Evolutionary conservation across 768 basidiomycete genomes (phyloP).

Genomic region (Russula emetica): DNA sequence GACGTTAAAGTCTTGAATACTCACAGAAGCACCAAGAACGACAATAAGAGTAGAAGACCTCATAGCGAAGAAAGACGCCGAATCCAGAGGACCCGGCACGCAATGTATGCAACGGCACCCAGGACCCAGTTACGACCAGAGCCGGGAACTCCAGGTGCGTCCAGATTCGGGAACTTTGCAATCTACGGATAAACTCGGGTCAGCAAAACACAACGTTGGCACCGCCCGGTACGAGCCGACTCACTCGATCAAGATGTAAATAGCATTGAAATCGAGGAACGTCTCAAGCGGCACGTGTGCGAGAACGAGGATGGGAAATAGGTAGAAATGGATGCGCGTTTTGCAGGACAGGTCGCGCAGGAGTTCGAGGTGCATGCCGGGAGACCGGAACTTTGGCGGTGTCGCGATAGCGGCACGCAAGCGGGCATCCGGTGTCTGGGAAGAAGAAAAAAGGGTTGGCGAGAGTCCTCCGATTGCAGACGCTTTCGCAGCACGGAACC

Average conservation of each 20-base stretch:
- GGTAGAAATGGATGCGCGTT: conserved; percentile 44
- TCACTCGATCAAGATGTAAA: conserved; percentile 70
- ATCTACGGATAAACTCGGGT: conserved; percentile 42
- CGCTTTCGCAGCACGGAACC: conserved; percentile 52
- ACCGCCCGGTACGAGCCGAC: no score
- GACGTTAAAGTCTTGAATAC: conserved; percentile 36
- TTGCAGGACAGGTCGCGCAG: conserved; percentile 54
- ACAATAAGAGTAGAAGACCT: conserved; percentile 68
- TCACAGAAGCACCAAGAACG: conserved; percentile 76
- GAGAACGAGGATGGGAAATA: conserved; percentile 67
- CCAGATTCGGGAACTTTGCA: conserved; percentile 67
- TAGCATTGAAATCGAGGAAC: conserved; percentile 86
- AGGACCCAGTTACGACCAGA: conserved; percentile 79
- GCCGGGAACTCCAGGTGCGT: conserved; percentile 59
- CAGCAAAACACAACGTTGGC: conserved; percentile 4
- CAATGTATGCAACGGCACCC: conserved; percentile 76
- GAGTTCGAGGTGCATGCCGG: conserved; percentile 62
- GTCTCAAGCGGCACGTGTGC: conserved; percentile 71
- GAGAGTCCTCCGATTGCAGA: conserved; percentile 36
- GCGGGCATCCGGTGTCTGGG: conserved; percentile 34
- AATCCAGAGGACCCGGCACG: conserved; percentile 78
- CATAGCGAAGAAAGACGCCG: conserved; percentile 71
- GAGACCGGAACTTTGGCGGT: conserved; percentile 60
- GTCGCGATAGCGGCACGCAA: conserved; percentile 30
- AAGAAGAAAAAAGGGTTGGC: conserved; percentile 43